Evolutionary conservation across 352 stramenopile genomes (phyloP).

Genomic region (Pythium oligandrum): DNA sequence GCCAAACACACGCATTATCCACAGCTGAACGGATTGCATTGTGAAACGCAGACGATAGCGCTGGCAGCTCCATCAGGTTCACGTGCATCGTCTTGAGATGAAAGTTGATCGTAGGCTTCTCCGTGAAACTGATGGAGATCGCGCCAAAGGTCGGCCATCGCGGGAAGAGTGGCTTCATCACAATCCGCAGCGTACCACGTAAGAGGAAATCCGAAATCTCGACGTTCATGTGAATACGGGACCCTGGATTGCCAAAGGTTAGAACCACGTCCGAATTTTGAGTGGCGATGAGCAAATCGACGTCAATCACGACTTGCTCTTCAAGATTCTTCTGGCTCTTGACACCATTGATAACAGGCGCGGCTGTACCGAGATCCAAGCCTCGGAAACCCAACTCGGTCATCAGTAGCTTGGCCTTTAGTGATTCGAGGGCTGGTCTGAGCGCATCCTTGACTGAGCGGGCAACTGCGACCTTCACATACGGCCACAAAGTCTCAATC

Average conservation of each 20-base stretch:
- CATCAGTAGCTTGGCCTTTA: conserved; percentile 41
- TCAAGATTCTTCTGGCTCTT: conserved; percentile 34
- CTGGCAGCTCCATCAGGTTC: conserved; percentile 40
- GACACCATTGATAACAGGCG: conserved; percentile 39
- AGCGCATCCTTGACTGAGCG: conserved; percentile 30
- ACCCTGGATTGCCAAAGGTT: conserved; percentile 30
- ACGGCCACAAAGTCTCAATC: conserved; percentile 41
- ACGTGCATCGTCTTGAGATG: conserved; percentile 36
- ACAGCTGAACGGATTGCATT: conserved; percentile 30
- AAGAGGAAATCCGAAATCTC: conserved; percentile 41
- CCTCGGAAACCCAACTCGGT: conserved; percentile 35
- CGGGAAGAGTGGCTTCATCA: conserved; percentile 42
- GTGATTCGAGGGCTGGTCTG: conserved; percentile 25
- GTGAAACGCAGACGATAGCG: conserved; percentile 36
- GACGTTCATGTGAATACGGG: conserved; percentile 29
- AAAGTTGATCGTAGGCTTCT: conserved; percentile 41
- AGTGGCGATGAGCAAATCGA: conserved; percentile 36
- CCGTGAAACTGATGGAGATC: conserved; percentile 35
- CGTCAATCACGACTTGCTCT: conserved; percentile 39
- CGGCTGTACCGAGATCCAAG: conserved; percentile 33
- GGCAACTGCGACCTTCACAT: conserved; percentile 37
- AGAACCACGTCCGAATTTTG: conserved; percentile 43
- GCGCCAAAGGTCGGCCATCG: conserved; percentile 39
- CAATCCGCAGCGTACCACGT: conserved; percentile 32
- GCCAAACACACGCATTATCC: conserved; percentile 32